phyloP scores from a whole-genome alignment of 495 filamentous ascomycete genomes.

The Neurospora sp. region DNA sequence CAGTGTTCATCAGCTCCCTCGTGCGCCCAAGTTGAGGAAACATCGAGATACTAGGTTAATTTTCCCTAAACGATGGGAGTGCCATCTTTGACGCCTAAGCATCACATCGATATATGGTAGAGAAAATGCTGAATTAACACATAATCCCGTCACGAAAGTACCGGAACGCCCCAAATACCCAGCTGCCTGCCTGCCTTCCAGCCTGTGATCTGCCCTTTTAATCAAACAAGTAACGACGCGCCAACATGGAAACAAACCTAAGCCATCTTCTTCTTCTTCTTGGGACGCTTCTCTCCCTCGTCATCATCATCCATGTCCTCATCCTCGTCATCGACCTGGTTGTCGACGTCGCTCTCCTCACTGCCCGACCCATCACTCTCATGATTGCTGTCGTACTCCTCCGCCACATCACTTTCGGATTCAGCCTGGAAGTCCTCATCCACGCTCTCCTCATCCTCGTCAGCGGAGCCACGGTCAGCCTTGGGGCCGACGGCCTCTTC shows the following conservation, averaged over 20 bases:
- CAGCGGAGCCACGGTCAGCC: slow-evolving; percentile 79
- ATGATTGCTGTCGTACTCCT: slow-evolving; percentile 88
- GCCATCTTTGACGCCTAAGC: not conserved
- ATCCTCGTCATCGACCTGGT: slow-evolving; percentile 30
- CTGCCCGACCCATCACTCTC: slow-evolving; percentile 69
- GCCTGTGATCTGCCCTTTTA: slow-evolving; percentile 1
- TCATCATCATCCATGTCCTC: slow-evolving; percentile 25
- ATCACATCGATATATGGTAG: not conserved
- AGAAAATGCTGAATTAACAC: not conserved
- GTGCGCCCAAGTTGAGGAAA: not conserved
- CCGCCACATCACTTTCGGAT: slow-evolving; percentile 86
- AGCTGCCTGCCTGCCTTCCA: not conserved
- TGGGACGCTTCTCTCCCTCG: slow-evolving; percentile 30
- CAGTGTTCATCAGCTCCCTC: not conserved
- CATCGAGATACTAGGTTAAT: not conserved
- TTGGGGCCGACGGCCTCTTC: slow-evolving; percentile 71
- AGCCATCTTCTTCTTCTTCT: slow-evolving; percentile 41
- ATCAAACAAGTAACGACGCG: not conserved
- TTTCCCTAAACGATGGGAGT: not conserved
- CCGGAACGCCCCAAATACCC: not conserved
- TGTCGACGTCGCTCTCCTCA: slow-evolving; percentile 45
- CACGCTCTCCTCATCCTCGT: slow-evolving; percentile 88
- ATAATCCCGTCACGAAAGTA: not conserved
- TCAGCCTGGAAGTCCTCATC: slow-evolving; percentile 95
- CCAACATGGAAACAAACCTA: slow-evolving; percentile 3